Evolutionary conservation across 495 filamentous ascomycete genomes (phyloP).

Genomic region (Xylaria venustula): DNA sequence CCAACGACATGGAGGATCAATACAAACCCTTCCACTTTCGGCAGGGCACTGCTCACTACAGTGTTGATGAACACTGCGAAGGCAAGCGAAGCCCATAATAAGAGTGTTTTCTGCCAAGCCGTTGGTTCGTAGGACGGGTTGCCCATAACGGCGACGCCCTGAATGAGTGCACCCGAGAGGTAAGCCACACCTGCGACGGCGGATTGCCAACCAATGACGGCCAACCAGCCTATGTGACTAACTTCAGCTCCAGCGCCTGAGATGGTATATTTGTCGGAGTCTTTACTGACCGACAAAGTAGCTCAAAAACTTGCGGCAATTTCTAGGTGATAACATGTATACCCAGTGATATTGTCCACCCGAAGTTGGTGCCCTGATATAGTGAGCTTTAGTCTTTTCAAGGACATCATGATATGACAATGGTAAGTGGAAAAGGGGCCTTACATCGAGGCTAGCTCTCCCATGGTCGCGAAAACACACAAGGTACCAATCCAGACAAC

Average conservation of each 20-base stretch:
- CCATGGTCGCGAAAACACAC: conserved; percentile 22
- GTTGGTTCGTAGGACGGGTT: conserved; percentile 41
- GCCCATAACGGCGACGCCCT: conserved; percentile 58
- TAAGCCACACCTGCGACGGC: conserved; percentile 53
- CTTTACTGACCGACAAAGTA: too few relatives aligned
- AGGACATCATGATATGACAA: too few relatives aligned
- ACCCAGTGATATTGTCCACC: conserved; percentile 52
- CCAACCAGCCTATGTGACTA: conserved; percentile 56
- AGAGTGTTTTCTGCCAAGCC: conserved; percentile 60
- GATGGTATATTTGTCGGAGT: too few relatives aligned
- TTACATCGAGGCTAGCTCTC: conserved; percentile 34
- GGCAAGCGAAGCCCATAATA: conserved; percentile 51
- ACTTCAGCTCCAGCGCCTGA: too few relatives aligned
- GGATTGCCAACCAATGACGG: conserved; percentile 60
- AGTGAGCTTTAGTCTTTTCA: too few relatives aligned
- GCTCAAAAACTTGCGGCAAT: conserved; percentile 56
- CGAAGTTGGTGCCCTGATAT: conserved; percentile 32
- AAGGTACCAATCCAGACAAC: conserved; percentile 26
- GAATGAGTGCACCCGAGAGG: conserved; percentile 57
- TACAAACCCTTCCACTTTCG: conserved; percentile 56
- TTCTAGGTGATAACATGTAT: conserved; percentile 54
- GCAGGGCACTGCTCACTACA: conserved; percentile 49
- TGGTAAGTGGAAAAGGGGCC: too few relatives aligned
- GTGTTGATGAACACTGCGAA: conserved; percentile 58
- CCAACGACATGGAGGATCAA: conserved; percentile 60